Evolutionary conservation across 441 rosid genomes (phyloP).

Genomic region (Iberis amara): DNA sequence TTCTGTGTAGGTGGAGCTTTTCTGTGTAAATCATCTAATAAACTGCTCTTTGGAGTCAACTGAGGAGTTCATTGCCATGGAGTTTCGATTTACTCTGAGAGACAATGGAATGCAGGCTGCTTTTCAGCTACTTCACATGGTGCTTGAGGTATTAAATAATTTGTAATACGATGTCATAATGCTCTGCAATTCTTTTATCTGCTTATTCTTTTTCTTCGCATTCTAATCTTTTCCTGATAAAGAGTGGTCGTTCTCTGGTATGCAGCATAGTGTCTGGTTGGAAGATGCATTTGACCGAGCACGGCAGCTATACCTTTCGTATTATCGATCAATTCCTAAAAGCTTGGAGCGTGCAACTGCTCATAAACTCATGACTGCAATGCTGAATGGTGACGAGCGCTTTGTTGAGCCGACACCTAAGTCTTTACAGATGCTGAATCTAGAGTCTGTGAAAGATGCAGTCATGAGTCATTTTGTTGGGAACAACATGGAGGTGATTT

Average conservation of each 20-base stretch:
- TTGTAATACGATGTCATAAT: slow-evolving; percentile 10
- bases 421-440: slow-evolving; percentile 67
- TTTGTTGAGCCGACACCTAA: slow-evolving; percentile 93
- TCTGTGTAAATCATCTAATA: slow-evolving; percentile 95
- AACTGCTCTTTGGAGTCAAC: slow-evolving; percentile 99
- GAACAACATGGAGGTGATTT: slow-evolving; percentile 85
- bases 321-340: slow-evolving; percentile 95
- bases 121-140: slow-evolving; percentile 99
- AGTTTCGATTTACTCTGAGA: slow-evolving; percentile 92
- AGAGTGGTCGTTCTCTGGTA: slow-evolving; percentile 33
- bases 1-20: slow-evolving; percentile 77
- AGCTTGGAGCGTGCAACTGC: slow-evolving; percentile 99
- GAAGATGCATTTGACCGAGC: slow-evolving; percentile 99
- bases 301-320: slow-evolving; percentile 83
- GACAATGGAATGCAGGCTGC: slow-evolving; percentile 99
- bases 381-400: slow-evolving; percentile 96
- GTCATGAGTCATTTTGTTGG: slow-evolving; percentile 95
- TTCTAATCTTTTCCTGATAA: slow-evolving; percentile 17
- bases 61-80: slow-evolving; percentile 98
- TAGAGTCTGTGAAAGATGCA: slow-evolving; percentile 80
- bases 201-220: neutral
- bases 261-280: slow-evolving; percentile 98
- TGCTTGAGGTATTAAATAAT: slow-evolving; percentile 70
- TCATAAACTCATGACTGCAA: slow-evolving; percentile 94
- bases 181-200: slow-evolving; percentile 5